These are phyloP conservation scores for Barnettozyma siamensis DNA, from an alignment of 805 yeast genomes.

Conservation along the genomic window DNA sequence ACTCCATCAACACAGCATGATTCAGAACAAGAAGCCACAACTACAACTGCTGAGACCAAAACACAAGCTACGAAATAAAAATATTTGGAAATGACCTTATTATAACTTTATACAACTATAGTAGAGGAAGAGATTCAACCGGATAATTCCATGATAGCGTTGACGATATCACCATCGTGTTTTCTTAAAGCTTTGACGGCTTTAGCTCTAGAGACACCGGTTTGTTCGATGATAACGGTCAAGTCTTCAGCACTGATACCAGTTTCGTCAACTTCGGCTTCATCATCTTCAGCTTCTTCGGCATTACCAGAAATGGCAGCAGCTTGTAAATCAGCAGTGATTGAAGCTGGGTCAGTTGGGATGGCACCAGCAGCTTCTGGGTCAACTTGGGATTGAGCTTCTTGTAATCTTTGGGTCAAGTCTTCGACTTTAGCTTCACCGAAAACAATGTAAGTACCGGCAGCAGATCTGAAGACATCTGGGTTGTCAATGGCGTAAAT, in stretches of 20 bases:
- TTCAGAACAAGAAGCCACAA: no score
- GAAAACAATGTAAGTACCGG: slow-evolving; percentile 91
- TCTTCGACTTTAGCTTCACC: slow-evolving; percentile 98
- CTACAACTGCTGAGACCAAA: background rate
- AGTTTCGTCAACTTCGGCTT: slow-evolving; percentile 74
- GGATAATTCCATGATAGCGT: slow-evolving; percentile 84
- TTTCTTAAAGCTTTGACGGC: slow-evolving; percentile 87
- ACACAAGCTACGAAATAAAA: no score
- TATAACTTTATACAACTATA: background rate
- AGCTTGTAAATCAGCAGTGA: slow-evolving; percentile 76
- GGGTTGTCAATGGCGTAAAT: slow-evolving; percentile 89
- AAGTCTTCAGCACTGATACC: slow-evolving; percentile 82
- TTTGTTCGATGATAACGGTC: slow-evolving; percentile 84
- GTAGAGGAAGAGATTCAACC: slow-evolving; percentile 8
- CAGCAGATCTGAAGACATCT: slow-evolving; percentile 90
- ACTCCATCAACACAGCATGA: background rate
- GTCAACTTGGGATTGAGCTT: slow-evolving; percentile 51
- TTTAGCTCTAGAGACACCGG: slow-evolving; percentile 81
- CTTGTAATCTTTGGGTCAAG: slow-evolving; percentile 80
- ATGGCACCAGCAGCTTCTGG: slow-evolving; percentile 10
- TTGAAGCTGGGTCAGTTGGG: slow-evolving; percentile 68
- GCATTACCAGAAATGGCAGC: slow-evolving; percentile 47
- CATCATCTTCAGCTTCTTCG: slow-evolving; percentile 46
- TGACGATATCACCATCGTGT: slow-evolving; percentile 91
- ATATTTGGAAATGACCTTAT: background rate